phyloP scores from a whole-genome alignment of 805 yeast genomes.

The Cyberlindnera americana region DNA sequence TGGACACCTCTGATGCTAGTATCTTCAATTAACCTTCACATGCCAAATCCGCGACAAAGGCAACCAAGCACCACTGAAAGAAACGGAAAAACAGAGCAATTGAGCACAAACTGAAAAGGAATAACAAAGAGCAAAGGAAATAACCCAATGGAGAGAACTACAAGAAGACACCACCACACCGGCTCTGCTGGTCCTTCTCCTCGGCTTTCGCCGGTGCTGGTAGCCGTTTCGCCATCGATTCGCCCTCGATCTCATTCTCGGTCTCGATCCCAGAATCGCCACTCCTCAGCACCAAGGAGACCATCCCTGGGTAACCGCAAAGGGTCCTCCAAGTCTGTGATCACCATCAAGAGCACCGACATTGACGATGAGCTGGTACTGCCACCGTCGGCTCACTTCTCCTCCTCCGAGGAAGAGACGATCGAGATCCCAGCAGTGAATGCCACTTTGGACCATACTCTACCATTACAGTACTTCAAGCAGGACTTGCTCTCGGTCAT shows the following conservation, averaged over 20 bases:
- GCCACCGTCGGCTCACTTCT: slow-evolving; percentile 9
- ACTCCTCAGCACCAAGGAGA: slow-evolving; percentile 4
- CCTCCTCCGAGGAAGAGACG: slow-evolving; percentile 6
- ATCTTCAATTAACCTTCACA: no score
- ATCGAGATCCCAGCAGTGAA: slow-evolving; percentile 44
- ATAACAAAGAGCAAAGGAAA: no score
- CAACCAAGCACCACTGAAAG: no score
- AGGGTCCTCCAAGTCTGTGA: slow-evolving; percentile 16
- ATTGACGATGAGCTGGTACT: slow-evolving; percentile 6
- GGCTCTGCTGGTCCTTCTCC: slow-evolving; percentile 6
- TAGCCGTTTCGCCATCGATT: slow-evolving; percentile 11
- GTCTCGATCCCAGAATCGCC: slow-evolving; percentile 19
- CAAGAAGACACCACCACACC: slow-evolving; percentile 3
- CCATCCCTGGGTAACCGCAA: slow-evolving; percentile 20
- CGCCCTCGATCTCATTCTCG: slow-evolving; percentile 15
- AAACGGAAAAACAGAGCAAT: no score
- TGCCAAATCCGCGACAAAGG: no score
- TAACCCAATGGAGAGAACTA: no score
- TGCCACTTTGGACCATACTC: slow-evolving; percentile 64
- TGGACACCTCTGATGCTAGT: no score
- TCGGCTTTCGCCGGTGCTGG: slow-evolving; percentile 9
- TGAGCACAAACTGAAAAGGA: no score
- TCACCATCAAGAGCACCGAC: slow-evolving; percentile 7
- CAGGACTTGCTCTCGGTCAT: slow-evolving; percentile 69
- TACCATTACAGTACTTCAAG: slow-evolving; percentile 82